phyloP scores from a whole-genome alignment of 257 asterid genomes.

The Paulownia fortunei region DNA sequence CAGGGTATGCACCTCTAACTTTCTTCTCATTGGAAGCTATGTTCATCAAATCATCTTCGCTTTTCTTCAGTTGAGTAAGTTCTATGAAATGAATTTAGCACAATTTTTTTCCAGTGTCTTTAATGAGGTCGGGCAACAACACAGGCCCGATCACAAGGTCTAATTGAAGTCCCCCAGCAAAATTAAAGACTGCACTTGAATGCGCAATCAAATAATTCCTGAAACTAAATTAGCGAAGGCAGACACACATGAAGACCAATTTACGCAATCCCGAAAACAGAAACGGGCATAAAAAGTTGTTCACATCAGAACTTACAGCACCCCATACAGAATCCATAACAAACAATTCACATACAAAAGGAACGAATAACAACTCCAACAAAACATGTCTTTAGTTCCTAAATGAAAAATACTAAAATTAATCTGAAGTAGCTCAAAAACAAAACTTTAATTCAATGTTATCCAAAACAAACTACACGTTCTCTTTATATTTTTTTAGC shows the following conservation, averaged over 20 bases:
- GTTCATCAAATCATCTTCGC: not conserved
- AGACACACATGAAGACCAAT: not conserved
- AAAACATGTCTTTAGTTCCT: not conserved
- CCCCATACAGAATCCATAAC: too few species aligned
- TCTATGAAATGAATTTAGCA: not conserved
- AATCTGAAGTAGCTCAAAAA: slow-evolving; percentile 8
- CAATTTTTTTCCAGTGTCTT: not conserved
- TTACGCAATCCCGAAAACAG: not conserved
- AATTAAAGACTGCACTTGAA: not conserved
- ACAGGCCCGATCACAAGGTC: not conserved
- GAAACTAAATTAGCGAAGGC: not conserved
- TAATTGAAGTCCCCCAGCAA: not conserved
- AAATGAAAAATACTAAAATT: not conserved
- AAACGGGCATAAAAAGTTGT: not conserved
- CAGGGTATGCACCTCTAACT: not conserved
- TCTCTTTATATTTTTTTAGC: not conserved
- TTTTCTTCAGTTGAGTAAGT: not conserved
- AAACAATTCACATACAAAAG: not conserved
- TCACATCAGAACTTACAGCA: not conserved
- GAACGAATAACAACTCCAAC: not conserved
- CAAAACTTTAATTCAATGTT: not conserved
- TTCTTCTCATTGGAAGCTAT: not conserved
- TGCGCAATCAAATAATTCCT: not conserved
- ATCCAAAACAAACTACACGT: not conserved
- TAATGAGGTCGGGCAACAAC: not conserved